Evolutionary conservation across 2,329 filamentous ascomycete species (phyloP).

Genomic region (Cordyceps fumosorosea): DNA sequence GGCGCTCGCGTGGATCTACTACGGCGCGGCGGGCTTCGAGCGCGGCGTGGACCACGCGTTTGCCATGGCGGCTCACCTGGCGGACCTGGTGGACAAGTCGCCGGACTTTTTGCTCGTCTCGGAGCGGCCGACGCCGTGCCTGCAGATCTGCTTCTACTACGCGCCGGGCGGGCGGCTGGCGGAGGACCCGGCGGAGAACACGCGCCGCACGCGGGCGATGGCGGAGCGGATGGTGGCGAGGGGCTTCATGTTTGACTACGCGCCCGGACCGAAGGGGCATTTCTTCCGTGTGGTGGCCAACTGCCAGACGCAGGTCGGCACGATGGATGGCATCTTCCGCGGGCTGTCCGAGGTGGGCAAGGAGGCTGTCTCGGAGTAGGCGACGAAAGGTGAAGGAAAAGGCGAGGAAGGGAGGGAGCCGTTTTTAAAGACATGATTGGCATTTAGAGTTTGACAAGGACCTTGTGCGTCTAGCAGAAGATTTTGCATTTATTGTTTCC

Average conservation of each 20-base stretch:
- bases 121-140: constrained; percentile 71
- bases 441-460: background rate
- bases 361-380: background rate
- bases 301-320: constrained; percentile 44
- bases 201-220: constrained; percentile 41
- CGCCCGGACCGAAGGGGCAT: constrained; percentile 46
- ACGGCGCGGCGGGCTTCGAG: constrained; percentile 69
- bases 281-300: constrained; percentile 56
- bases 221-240: constrained; percentile 40
- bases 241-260: constrained; percentile 56
- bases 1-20: constrained; percentile 82
- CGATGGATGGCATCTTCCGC: constrained; percentile 46
- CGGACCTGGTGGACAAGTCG: constrained; percentile 46
- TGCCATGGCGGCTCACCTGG: constrained; percentile 60
- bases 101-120: constrained; percentile 65
- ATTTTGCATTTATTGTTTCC: background rate
- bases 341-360: constrained; percentile 42
- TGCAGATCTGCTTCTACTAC: constrained; percentile 95
- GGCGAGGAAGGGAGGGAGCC: too few species aligned
- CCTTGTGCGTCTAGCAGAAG: background rate
- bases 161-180: constrained; percentile 47
- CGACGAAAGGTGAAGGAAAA: background rate
- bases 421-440: background rate
- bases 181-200: constrained; percentile 38
- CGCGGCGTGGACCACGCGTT: constrained; percentile 67